Conservation (phyloP, 139 green algal genomes). For the Yamagishiella unicocca region DNA sequence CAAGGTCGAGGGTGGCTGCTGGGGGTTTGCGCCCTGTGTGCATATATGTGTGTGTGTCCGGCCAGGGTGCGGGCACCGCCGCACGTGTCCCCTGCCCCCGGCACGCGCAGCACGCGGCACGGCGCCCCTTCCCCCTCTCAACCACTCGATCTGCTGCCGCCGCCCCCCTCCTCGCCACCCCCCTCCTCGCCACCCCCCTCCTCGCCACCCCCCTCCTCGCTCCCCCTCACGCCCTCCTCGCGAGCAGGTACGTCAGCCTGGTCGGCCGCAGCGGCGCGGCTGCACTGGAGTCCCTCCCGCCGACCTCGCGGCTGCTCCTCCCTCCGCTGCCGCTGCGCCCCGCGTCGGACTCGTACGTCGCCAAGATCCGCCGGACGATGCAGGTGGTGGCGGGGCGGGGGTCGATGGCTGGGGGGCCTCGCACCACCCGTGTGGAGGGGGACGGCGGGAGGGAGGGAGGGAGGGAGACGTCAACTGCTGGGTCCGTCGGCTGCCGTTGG, state of each 20-base stretch:
- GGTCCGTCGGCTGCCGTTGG: too few relatives aligned
- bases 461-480: background rate
- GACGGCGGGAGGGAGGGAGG: background rate
- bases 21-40: too few relatives aligned
- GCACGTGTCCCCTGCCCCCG: too few relatives aligned
- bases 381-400: background rate
- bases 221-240: too few relatives aligned
- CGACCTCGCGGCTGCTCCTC: constrained; percentile 6
- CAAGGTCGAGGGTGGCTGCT: too few relatives aligned
- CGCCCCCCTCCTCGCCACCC: too few relatives aligned
- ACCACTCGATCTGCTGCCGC: background rate
- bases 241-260: constrained; percentile 48
- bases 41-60: too few relatives aligned
- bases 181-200: too few relatives aligned
- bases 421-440: background rate
- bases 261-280: constrained; percentile 46
- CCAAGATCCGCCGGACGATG: constrained; percentile 56
- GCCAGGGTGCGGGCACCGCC: too few relatives aligned
- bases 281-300: constrained; percentile 48
- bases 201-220: too few relatives aligned
- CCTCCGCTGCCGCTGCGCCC: constrained; percentile 52
- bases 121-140: too few relatives aligned
- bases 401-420: background rate
- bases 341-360: constrained; percentile 36
- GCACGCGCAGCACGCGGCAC: too few relatives aligned